Percentiles rank a stretch among this genome's conserved stretches.
These are phyloP conservation scores for Nemania sp. DNA, from an alignment of 2,329 filamentous ascomycete genomes.

Conservation along the genomic window DNA sequence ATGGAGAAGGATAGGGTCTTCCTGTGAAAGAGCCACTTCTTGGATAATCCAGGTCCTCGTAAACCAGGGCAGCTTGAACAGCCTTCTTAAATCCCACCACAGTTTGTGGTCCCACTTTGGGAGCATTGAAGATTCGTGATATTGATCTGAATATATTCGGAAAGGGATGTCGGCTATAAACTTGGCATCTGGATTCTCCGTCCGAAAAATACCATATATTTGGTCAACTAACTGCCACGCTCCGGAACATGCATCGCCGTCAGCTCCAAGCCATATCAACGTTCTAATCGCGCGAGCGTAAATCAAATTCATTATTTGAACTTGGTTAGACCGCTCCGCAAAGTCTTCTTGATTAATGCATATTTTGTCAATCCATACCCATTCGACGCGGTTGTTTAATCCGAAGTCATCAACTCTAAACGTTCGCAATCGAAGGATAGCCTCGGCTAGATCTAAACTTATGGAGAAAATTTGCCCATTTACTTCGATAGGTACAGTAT, in stretches of 20 bases:
- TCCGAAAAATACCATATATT: neutral
- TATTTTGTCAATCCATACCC: slow-evolving; percentile 26
- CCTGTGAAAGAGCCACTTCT: slow-evolving; percentile 17
- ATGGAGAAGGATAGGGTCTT: slow-evolving; percentile 23
- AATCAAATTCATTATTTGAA: slow-evolving; percentile 16
- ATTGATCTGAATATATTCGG: slow-evolving; percentile 10
- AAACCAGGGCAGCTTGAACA: slow-evolving; percentile 21
- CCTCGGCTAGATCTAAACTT: neutral
- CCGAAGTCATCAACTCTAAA: neutral
- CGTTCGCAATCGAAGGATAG: neutral
- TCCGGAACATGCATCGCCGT: neutral
- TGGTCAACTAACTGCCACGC: neutral
- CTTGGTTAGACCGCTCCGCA: slow-evolving; percentile 16
- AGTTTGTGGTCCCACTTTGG: slow-evolving; percentile 6
- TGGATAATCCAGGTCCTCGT: slow-evolving; percentile 28
- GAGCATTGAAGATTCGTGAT: neutral
- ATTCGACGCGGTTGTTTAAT: neutral
- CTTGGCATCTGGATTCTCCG: neutral
- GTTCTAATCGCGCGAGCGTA: slow-evolving; percentile 13
- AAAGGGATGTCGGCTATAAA: slow-evolving; percentile 7
- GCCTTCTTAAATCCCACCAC: slow-evolving; percentile 7
- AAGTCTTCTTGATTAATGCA: slow-evolving; percentile 24
- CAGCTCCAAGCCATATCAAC: slow-evolving; percentile 24
- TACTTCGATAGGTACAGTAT: slow-evolving; percentile 1
- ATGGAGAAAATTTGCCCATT: neutral